Evolutionary conservation across 2,329 filamentous ascomycete species (phyloP).

Genomic region (Myriosclerotinia scirpicola): DNA sequence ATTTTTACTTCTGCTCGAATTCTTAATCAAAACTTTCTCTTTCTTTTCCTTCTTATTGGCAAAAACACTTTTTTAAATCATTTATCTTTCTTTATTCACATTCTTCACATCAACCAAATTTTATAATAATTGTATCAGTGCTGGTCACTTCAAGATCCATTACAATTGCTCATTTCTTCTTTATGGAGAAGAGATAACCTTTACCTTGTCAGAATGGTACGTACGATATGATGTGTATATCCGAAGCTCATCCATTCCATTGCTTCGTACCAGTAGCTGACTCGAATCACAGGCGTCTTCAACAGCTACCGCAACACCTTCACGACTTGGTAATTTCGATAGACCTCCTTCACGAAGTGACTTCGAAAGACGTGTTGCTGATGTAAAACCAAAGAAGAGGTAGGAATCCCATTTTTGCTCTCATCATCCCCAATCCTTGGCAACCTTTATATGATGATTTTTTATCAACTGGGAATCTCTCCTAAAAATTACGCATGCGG

Average conservation of each 20-base stretch:
- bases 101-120: background rate
- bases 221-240: constrained; percentile 18
- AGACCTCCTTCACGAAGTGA: constrained; percentile 36
- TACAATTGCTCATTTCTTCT: constrained; percentile 20
- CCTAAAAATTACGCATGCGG: constrained; percentile 84
- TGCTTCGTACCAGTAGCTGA: constrained; percentile 6
- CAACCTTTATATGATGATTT: constrained; percentile 69
- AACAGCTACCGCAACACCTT: constrained; percentile 62
- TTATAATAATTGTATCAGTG: constrained; percentile 30
- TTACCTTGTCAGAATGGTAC: constrained; percentile 38
- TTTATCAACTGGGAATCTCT: constrained; percentile 99
- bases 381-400: constrained; percentile 87
- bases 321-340: constrained; percentile 29
- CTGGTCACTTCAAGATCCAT: constrained; percentile 36
- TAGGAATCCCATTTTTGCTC: constrained; percentile 49
- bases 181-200: constrained; percentile 33
- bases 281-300: constrained; percentile 37
- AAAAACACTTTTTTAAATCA: constrained; percentile 17
- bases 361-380: constrained; percentile 80
- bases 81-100: constrained; percentile 8
- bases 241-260: background rate
- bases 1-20: constrained; percentile 9
- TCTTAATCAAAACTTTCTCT: constrained; percentile 12
- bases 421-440: constrained; percentile 26
- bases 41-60: background rate